Evolutionary conservation across 805 yeast genomes (phyloP), one percentile per base, ranked within the genome.

Genomic region (Saccharomycopsis oosterbeekiorum): DNA sequence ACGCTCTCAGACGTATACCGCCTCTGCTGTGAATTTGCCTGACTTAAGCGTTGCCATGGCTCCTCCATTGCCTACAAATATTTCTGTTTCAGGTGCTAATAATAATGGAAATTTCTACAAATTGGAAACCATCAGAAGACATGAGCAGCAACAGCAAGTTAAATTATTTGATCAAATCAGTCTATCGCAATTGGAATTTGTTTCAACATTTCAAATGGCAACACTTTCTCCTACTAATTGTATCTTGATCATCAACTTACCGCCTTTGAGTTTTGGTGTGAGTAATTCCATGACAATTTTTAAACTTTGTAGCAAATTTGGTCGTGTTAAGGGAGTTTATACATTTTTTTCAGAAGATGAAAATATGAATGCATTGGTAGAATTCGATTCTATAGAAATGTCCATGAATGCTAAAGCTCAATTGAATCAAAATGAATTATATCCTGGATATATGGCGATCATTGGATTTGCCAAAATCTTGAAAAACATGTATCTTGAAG

Each of bases 391-490:
- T 34, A 73, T 87, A 5, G 96, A 89, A 58, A 76, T 83, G 39
- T 96, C 99, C 9, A 83, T 88, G 78, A 80, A 79, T 56, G 90
- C 97, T 58, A 84, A 85, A 69, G 87, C 89, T 15, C 82, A 79
- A 57, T 80, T 92, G 69, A 89, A 88, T 68, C 96, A 91, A 65
- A 84, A 85, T 65, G 97, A 93, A 68, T 77, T 93, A 47, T 81
- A 84, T 64, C 89, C 93, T 1, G 96, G 96, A 2, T 78, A 82
- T 29, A 83, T 86, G 17, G 83, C 94, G 70, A 76, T 83, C 47
- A 89, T 90, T 43, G 89, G 92, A 0, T 94, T 90, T 78, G 97
- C 97, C 2, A 88, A 86, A 68, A 81, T 90, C 39, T 36, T 59
- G 11, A 26, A 26, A n/a, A 63, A 63, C 55, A 43, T 21, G 11